Conservation (phyloP, 495 filamentous ascomycete genomes). For the Jackrogersella minutella region DNA sequence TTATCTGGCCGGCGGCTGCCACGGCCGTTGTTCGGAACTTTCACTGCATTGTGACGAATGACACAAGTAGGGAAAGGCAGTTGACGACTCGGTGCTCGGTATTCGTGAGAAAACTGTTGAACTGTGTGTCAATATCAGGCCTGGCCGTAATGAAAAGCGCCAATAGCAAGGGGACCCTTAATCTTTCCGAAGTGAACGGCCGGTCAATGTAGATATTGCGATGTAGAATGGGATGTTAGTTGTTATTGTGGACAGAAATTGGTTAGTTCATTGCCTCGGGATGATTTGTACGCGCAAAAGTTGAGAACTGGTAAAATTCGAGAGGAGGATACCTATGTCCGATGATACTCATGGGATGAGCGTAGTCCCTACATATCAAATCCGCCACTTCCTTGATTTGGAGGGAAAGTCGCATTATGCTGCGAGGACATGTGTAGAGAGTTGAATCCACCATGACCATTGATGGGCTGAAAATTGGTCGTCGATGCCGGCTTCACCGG, state of each 20-base stretch:
- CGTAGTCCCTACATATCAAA: slow-evolving; percentile 4
- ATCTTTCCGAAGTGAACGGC: neutral
- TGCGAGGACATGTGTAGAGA: slow-evolving; percentile 35
- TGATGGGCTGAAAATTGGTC: slow-evolving; percentile 43
- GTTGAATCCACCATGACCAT: slow-evolving; percentile 29
- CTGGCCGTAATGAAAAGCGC: neutral
- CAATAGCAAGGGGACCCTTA: neutral
- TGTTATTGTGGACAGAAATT: neutral
- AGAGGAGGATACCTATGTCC: neutral
- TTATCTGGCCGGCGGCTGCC: neutral
- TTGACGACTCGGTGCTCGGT: too few species aligned
- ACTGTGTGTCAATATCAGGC: neutral
- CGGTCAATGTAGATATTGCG: neutral
- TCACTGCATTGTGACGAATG: neutral
- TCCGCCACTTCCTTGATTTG: slow-evolving; percentile 11
- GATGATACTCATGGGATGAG: neutral
- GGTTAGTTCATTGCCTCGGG: neutral
- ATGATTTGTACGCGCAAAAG: neutral
- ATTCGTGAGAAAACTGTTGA: neutral
- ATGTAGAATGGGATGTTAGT: neutral
- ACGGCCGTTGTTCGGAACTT: neutral
- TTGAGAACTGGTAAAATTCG: neutral
- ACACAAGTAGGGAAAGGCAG: neutral
- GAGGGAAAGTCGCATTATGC: slow-evolving; percentile 3
- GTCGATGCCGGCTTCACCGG: slow-evolving; percentile 42